Evolutionary conservation across 2,329 filamentous ascomycete species (phyloP).

Genomic region (Neonectria neomacrospora): DNA sequence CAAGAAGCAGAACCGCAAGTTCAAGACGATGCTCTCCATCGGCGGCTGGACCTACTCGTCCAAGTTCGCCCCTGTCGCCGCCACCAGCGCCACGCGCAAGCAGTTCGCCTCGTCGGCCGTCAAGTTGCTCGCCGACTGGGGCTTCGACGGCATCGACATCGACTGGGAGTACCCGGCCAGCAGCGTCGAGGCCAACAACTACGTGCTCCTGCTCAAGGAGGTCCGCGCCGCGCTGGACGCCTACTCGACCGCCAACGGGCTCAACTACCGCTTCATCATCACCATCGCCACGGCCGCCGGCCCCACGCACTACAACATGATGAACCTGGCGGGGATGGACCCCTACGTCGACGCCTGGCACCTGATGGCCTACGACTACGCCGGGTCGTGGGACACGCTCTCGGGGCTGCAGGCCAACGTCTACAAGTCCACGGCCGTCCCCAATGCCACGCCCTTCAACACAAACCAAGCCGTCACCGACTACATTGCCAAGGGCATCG

Average conservation of each 20-base stretch:
- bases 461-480: conserved; percentile 71
- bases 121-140: conserved; percentile 74
- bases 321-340: conserved; percentile 67
- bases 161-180: conserved; percentile 66
- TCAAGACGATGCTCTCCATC: conserved; percentile 84
- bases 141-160: conserved; percentile 66
- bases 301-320: conserved; percentile 58
- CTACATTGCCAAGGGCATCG: conserved; percentile 64
- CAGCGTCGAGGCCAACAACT: conserved; percentile 49
- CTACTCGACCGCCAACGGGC: conserved; percentile 53
- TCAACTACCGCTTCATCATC: conserved; percentile 60
- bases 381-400: conserved; percentile 72
- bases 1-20: conserved; percentile 79
- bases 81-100: conserved; percentile 68
- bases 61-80: conserved; percentile 62
- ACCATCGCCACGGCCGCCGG: conserved; percentile 63
- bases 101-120: conserved; percentile 77
- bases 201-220: conserved; percentile 37
- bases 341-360: conserved; percentile 68
- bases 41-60: conserved; percentile 82
- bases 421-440: conserved; percentile 62
- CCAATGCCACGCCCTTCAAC: conserved; percentile 73
- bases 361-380: conserved; percentile 77
- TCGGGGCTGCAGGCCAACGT: conserved; percentile 79
- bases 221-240: conserved; percentile 55